A percentile compares a stretch with the other conserved stretches of the same genome.
Conservation (phyloP, 495 filamentous ascomycete genomes). For the Aspergillus bertholletiae region DNA sequence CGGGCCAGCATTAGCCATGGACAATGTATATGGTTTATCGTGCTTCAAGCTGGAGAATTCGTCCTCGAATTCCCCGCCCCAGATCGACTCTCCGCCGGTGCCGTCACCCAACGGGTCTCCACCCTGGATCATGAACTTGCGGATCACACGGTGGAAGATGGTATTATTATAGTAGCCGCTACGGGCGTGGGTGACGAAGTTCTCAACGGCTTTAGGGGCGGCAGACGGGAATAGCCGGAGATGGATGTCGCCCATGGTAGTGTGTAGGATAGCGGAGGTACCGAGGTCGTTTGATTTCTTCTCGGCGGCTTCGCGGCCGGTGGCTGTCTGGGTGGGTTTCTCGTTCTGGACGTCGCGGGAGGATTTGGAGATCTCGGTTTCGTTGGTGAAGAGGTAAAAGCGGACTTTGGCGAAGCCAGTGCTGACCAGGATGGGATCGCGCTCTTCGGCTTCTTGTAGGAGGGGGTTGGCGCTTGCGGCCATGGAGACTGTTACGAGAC, state of each 20-base stretch:
- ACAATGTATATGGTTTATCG: conserved; percentile 93
- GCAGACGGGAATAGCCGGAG: conserved; percentile 90
- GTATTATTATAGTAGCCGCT: conserved; percentile 94
- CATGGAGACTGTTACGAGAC: conserved; percentile 93
- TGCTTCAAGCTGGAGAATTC: conserved; percentile 90
- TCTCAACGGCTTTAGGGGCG: conserved; percentile 95
- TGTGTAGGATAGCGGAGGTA: conserved; percentile 82
- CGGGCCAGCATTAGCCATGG: conserved; percentile 95
- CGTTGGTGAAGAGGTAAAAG: conserved; percentile 98
- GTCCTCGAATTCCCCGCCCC: conserved; percentile 93
- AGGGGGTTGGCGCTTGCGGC: conserved; percentile 91
- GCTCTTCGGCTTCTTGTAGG: conserved; percentile 83
- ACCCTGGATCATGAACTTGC: conserved; percentile 96
- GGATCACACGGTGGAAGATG: conserved; percentile 95
- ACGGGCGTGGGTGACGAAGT: conserved; percentile 89
- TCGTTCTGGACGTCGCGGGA: conserved; percentile 94
- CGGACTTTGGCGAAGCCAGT: conserved; percentile 86
- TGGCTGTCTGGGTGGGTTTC: conserved; percentile 56
- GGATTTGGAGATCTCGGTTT: conserved; percentile 76
- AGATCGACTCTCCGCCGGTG: conserved; percentile 94
- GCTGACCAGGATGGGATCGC: conserved; percentile 83
- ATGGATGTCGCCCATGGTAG: conserved; percentile 90
- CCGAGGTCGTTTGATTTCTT: conserved; percentile 68
- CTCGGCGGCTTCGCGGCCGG: conserved; percentile 36
- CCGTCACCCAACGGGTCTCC: conserved; percentile 94